Conservation (phyloP, 441 rosid species). For the Corymbia citriodora region DNA sequence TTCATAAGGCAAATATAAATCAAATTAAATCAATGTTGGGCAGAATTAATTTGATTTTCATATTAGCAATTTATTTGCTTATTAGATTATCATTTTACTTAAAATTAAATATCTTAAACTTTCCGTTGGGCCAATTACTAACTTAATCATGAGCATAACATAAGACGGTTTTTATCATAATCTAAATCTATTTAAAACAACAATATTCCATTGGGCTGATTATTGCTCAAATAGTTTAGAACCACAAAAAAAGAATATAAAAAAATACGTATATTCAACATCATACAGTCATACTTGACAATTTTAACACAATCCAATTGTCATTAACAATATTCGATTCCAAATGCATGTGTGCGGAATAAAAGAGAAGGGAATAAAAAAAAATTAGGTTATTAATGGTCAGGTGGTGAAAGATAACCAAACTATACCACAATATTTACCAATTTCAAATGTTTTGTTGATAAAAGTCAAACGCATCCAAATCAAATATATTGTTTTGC, state of each 20-base stretch:
- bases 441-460: fast-evolving
- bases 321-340: not conserved
- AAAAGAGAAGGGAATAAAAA: not conserved
- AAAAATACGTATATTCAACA: not conserved
- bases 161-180: not conserved
- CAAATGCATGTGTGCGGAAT: not conserved
- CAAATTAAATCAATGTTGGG: not conserved
- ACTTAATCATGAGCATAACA: not conserved
- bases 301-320: no score
- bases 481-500: not conserved
- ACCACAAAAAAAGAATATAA: fast-evolving
- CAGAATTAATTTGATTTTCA: not conserved
- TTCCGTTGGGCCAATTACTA: not conserved
- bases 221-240: not conserved
- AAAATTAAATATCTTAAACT: not conserved
- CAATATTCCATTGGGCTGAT: not conserved
- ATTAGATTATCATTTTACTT: not conserved
- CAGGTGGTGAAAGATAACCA: not conserved
- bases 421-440: not conserved
- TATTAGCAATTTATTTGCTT: not conserved
- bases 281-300: no score
- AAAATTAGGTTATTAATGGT: not conserved
- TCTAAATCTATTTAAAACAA: not conserved
- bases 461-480: not conserved
- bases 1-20: not conserved